These are phyloP conservation scores for Pseudocercospora pini-densiflorae DNA, from an alignment of 2,329 filamentous ascomycete genomes.

Conservation along the genomic window DNA sequence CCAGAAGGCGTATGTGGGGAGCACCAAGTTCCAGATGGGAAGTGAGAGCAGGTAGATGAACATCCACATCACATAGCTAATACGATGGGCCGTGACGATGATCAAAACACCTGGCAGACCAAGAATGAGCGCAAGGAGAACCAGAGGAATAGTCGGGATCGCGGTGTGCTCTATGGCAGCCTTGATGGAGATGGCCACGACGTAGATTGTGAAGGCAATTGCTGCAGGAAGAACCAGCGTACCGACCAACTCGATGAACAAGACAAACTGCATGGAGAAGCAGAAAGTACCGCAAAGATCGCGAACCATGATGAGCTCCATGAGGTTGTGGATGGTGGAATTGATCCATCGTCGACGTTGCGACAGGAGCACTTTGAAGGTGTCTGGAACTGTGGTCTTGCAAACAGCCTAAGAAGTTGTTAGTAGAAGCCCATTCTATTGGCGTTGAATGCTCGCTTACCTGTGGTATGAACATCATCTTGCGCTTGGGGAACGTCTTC, in stretches of 20 bases:
- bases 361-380: slow-evolving; percentile 89
- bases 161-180: slow-evolving; percentile 58
- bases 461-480: slow-evolving; percentile 91
- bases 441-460: background rate
- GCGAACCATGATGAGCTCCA: slow-evolving; percentile 93
- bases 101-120: slow-evolving; percentile 92
- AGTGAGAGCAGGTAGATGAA: slow-evolving; percentile 90
- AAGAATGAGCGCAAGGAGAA: slow-evolving; percentile 87
- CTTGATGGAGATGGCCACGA: slow-evolving; percentile 86
- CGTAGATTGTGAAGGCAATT: slow-evolving; percentile 95
- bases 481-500: slow-evolving; percentile 97
- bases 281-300: slow-evolving; percentile 99
- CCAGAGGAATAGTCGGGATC: slow-evolving; percentile 85
- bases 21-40: slow-evolving; percentile 96
- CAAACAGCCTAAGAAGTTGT: slow-evolving; percentile 78
- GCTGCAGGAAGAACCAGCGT: slow-evolving; percentile 94
- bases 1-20: slow-evolving; percentile 96
- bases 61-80: slow-evolving; percentile 96
- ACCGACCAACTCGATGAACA: slow-evolving; percentile 92
- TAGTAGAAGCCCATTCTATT: background rate
- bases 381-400: slow-evolving; percentile 95
- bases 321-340: slow-evolving; percentile 97
- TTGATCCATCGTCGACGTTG: slow-evolving; percentile 99
- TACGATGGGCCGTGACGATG: slow-evolving; percentile 88
- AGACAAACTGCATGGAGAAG: slow-evolving; percentile 99